Percentiles rank a stretch among this genome's conserved stretches.
phyloP scores from a whole-genome alignment of 192 early-diverging fungal species.

The Podila minutissima region DNA sequence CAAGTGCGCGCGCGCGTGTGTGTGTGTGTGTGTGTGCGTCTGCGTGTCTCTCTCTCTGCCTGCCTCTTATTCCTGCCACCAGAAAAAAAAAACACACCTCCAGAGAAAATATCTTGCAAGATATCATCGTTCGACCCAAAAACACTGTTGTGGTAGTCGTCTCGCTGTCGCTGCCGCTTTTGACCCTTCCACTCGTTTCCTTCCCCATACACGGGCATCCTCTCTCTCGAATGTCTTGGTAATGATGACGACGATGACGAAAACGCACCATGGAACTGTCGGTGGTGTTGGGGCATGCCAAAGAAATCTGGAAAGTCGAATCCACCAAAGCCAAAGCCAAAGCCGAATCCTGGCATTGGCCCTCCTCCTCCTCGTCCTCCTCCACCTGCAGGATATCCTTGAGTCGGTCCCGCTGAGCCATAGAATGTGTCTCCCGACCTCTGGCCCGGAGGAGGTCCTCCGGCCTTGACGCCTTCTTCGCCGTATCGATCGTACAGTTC shows the following conservation, averaged over 20 bases:
- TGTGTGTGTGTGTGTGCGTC: no score
- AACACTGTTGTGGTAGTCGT: not conserved
- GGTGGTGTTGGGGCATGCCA: slow-evolving; percentile 15
- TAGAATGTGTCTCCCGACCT: slow-evolving; percentile 1
- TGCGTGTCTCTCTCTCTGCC: no score
- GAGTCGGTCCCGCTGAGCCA: not conserved
- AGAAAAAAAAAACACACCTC: not conserved
- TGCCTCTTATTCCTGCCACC: not conserved
- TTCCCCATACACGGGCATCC: not conserved
- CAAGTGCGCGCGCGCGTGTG: no score
- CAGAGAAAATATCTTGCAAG: slow-evolving; percentile 8
- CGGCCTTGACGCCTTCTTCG: slow-evolving; percentile 75
- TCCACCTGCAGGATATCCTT: not conserved
- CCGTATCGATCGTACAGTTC: slow-evolving; percentile 92
- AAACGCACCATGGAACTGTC: slow-evolving; percentile 30
- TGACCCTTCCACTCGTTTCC: not conserved
- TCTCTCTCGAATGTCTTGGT: no score
- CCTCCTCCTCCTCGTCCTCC: no score
- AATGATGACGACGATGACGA: not conserved
- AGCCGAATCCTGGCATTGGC: not conserved
- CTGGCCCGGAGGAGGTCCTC: slow-evolving; percentile 44
- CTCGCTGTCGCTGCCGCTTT: not conserved
- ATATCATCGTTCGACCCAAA: slow-evolving; percentile 8
- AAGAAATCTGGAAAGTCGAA: slow-evolving; percentile 33
- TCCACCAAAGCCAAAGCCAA: slow-evolving; percentile 30